Evolutionary conservation across 108 stramenopile species (phyloP).

Genomic region (Fragilariopsis cylindrus): DNA sequence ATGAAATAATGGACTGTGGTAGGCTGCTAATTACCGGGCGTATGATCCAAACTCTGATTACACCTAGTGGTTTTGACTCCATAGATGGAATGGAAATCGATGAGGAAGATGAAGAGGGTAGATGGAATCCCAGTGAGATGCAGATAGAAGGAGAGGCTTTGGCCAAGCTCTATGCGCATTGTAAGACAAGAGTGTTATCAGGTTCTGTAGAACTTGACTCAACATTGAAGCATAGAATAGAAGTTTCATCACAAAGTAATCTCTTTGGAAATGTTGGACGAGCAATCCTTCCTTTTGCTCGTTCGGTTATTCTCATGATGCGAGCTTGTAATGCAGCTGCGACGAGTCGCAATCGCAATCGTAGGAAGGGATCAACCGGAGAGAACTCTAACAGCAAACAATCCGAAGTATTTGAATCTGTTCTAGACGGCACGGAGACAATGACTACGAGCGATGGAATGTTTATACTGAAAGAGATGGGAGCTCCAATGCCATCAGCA

Average conservation of each 20-base stretch:
- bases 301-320: conserved; percentile 74
- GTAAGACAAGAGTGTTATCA: conserved; percentile 23
- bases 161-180: conserved; percentile 45
- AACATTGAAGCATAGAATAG: conserved; percentile 11
- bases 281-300: conserved; percentile 77
- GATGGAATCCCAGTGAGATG: conserved; percentile 33
- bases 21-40: conserved; percentile 58
- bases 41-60: conserved; percentile 71
- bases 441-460: conserved; percentile 81
- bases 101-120: conserved; percentile 47
- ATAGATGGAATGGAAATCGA: conserved; percentile 39
- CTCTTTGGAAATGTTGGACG: conserved; percentile 61
- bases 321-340: conserved; percentile 61
- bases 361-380: conserved; percentile 14
- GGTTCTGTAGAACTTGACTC: conserved; percentile 17
- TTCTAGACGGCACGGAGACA: conserved; percentile 52
- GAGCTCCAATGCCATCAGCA: conserved; percentile 71
- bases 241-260: conserved; percentile 22
- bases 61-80: conserved; percentile 64
- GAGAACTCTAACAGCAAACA: conserved; percentile 19
- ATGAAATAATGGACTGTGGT: conserved; percentile 56
- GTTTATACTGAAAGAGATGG: conserved; percentile 59
- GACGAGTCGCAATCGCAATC: conserved; percentile 45
- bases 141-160: conserved; percentile 49
- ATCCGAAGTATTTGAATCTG: conserved; percentile 4